Evolutionary conservation across 176 grass and related monocot genomes (phyloP).

Genomic region (Tuctoria greenei): DNA sequence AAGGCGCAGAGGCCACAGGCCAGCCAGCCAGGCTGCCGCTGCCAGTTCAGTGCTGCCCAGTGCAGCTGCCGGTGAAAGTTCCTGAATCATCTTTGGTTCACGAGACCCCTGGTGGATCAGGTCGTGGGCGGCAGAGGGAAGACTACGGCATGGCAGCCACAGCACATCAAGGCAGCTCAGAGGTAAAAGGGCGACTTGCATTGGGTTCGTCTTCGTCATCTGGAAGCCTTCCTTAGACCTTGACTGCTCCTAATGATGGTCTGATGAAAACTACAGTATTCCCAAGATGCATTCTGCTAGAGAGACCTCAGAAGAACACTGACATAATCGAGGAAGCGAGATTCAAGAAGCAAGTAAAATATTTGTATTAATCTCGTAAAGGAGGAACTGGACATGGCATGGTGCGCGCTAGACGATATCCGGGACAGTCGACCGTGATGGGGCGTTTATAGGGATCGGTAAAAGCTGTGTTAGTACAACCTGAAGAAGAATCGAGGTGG

Average conservation of each 20-base stretch:
- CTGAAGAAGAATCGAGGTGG: conserved; percentile 27
- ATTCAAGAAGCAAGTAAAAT: not conserved
- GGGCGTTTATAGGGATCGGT: conserved; percentile 1
- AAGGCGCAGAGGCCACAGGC: not conserved
- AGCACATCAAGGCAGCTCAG: not conserved
- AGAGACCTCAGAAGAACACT: not conserved
- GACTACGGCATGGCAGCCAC: not conserved
- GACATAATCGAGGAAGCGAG: not conserved
- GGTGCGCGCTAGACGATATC: not conserved
- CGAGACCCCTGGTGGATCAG: conserved; percentile 16
- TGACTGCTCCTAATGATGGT: not conserved
- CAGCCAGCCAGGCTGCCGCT: not conserved
- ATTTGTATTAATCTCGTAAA: no score
- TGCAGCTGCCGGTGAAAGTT: conserved; percentile 42
- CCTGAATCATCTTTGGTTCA: conserved; percentile 40
- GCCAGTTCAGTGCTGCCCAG: no score
- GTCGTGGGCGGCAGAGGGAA: not conserved
- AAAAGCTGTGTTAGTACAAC: not conserved
- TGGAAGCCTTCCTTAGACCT: not conserved
- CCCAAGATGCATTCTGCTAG: not conserved
- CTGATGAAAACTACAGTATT: no score
- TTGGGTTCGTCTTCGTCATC: not conserved
- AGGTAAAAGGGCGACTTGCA: not conserved
- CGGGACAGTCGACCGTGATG: not conserved
- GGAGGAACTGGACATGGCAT: not conserved